Evolutionary conservation across 306 rosid genomes (phyloP), one percentile per base, ranked within the genome.

Genomic region (Crotalaria pallida): DNA sequence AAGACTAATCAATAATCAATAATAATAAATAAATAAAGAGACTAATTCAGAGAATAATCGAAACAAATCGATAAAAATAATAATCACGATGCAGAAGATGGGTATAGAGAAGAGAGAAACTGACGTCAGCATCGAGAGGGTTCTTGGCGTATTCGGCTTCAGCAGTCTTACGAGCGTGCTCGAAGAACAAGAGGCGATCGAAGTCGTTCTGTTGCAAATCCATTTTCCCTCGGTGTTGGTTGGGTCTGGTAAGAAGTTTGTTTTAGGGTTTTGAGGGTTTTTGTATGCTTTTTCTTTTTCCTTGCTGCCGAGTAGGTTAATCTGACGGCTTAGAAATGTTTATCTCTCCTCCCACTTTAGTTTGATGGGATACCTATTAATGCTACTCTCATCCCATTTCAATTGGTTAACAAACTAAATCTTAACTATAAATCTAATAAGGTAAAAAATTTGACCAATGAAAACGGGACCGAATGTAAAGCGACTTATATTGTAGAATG

Each of bases 41-140:
- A 38, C 13, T 29, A 26, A 55, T 50, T 33, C 21, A 10, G 1
- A 38, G 3, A n/a, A 53, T 1, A 67, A 67, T 15, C 11, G 7
- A 56, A 53, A 64, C 6, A 36, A 7, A 26, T 7, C 58, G 10
- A 68, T 12, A 12, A 23, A 67, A 29, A 6, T 17, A 73, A 29
- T 7, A 57, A 29, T 4, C 10, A 53, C 10, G 16, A 61, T 44
- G 11, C 1, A 13, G 17, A 62, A 67, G 12, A 67, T 17, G 15
- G 47, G 24, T 40, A 19, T 6, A 26, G n/a, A 26, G 34, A 10
- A 36, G 26, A 17, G 18, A 10, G 52, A 70, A 6, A 77, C 88
- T 63, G 58, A 94, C 98, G 11, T 88, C 96, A 49, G 88, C 92
- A 73, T 90, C 98, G 69, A 59, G 84, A 79, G 98, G 97, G 65